Evolutionary conservation across 805 yeast species (phyloP), one percentile per base, ranked within the genome.

Genomic region (Candida xiaguanensis): DNA sequence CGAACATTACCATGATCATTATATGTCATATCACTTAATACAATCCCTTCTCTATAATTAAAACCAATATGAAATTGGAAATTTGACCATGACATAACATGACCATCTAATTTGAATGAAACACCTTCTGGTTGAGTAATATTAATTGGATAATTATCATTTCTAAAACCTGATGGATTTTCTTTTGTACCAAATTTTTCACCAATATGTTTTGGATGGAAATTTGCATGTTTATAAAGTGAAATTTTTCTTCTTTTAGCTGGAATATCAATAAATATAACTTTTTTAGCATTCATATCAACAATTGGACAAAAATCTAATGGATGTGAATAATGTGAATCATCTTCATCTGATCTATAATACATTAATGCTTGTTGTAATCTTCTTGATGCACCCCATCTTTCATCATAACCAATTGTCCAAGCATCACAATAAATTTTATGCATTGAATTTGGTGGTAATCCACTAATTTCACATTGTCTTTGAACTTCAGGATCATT

Each of bases 41-140:
- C 91, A 58, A 85, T 80, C 47, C 93, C 93, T 63, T 85, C 93
- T 67, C 91, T 76, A 68, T 83, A 82, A 70, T 85, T 85, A 76
- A 85, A 85, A 27, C 93, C 93, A 59, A 85, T 68, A 62, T 85
- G 91, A 69, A 85, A 72, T 46, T 76, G 72, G 71, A 77, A 85
- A 67, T 84, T 85, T 48, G 83, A 79, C 93, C 93, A 85, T 46
- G 72, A 73, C 73, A 85, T 78, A 38, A 77, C 70, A 53, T 82
- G 74, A 38, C 86, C 88, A 40, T 71, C 70, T 78, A 84, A 72
- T 49, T 72, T 72, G 71, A 85, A 85, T 4, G 88, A 81, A 39
- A 84, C 91, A 41, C 93, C 93, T 47, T 83, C 83, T 43, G 93
- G 93, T 62, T 85, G 93, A 37, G 85, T 74, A 36, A 85, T 74